Evolutionary conservation across 2,329 filamentous ascomycete species (phyloP), one percentile per base, ranked within the genome.

Genomic region (Ophiostoma tasmaniense): DNA sequence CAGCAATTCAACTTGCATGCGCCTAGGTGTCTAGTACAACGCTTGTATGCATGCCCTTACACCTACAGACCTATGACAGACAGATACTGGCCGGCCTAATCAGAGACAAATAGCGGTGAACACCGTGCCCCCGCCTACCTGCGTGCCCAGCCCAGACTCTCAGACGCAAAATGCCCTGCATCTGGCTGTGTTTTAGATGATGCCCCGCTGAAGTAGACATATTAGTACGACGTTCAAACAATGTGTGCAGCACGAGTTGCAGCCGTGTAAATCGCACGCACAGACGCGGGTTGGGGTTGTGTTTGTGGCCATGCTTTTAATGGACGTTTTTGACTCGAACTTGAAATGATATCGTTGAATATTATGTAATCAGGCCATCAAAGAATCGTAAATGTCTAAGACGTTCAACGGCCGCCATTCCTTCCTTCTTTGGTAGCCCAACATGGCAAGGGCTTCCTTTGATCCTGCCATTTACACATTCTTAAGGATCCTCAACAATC

Each of bases 21-120:
- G 22, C 55, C 25, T 30, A 61, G 11, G 55, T 17, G 55, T 28
- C 13, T 61, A 61, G 55, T 61, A 30, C 55, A 55, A 55, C 50
- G 22, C 55, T 61, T 30, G 25, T 2, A 17, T 33, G 55, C 55
- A 61, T 61, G 25, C 11, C 55, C 50, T 55, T 55, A 20, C 22
- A 55, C 50, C n/a, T 25, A 5, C 55, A 61, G n/a, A 13, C 22
- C 11, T 10, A 61, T 61, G 55, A 20, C 25, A 61, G 25, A 30
- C 52, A 59, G 50, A 55, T 17, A 25, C 50, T 55, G 50, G n/a
- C 50, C 17, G 59, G 22, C 22, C 28, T 20, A 28, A 35, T 35
- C 59, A 37, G 25, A 62, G 20, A 37, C 61, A 64, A 64, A 37
- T 22, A 64, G 61, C 61, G 61, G 61, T 64, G 61, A 64, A 64